phyloP scores from a whole-genome alignment of 257 asterid species.

The Solanum okadae region DNA sequence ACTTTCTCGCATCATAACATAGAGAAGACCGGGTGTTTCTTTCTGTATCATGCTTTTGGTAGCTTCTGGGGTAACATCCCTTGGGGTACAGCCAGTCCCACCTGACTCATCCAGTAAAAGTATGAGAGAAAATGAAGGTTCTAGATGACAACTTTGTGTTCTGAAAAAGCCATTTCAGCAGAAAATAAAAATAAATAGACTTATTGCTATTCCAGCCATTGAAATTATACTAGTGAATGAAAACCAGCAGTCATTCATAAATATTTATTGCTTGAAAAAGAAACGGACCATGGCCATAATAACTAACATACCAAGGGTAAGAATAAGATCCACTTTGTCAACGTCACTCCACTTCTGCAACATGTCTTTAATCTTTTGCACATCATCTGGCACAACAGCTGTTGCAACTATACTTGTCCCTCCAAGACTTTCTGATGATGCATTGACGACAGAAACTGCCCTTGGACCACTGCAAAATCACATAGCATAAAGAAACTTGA shows the following conservation, averaged over 20 bases:
- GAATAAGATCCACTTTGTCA: constrained; percentile 86
- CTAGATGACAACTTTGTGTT: neutral
- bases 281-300: neutral
- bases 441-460: constrained; percentile 78
- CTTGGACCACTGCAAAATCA: constrained; percentile 75
- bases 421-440: constrained; percentile 74
- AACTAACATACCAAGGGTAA: constrained; percentile 67
- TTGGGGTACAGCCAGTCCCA: constrained; percentile 94
- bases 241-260: neutral
- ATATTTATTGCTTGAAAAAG: neutral
- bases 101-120: constrained; percentile 31
- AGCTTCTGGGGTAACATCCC: constrained; percentile 98
- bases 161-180: neutral
- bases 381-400: constrained; percentile 79
- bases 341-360: constrained; percentile 80
- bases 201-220: neutral
- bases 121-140: neutral
- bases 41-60: constrained; percentile 73
- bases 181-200: neutral
- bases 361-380: constrained; percentile 53
- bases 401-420: constrained; percentile 71
- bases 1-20: constrained; percentile 95
- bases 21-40: constrained; percentile 88
- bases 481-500: neutral
- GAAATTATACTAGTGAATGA: neutral